Conservation (phyloP, 2,329 filamentous ascomycete species). For the Beauveria sp. region DNA sequence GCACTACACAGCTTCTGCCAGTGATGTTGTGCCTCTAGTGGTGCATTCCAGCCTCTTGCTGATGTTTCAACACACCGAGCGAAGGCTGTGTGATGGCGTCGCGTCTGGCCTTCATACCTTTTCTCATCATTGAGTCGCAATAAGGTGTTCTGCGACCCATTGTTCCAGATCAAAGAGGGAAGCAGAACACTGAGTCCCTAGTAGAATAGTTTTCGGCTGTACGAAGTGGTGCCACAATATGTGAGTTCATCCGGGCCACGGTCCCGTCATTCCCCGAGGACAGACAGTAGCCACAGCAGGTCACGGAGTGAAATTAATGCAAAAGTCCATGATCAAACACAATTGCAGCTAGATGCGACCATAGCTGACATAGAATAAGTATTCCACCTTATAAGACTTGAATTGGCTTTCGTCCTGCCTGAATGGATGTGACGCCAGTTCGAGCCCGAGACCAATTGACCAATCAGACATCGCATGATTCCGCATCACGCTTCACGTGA, state of each 20-base stretch:
- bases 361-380: not conserved
- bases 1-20: slow-evolving; percentile 31
- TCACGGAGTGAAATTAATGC: not conserved
- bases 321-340: not conserved
- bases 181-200: not conserved
- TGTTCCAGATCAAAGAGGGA: slow-evolving; percentile 13
- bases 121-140: too few relatives aligned
- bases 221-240: slow-evolving; percentile 1
- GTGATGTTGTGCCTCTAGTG: slow-evolving; percentile 26
- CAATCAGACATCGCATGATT: slow-evolving; percentile 15
- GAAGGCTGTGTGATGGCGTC: slow-evolving; percentile 21
- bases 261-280: slow-evolving; percentile 5
- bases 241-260: not conserved
- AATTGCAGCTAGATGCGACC: not conserved
- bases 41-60: slow-evolving; percentile 25
- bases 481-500: slow-evolving; percentile 15
- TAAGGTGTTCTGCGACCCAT: too few relatives aligned
- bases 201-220: not conserved
- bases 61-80: too few relatives aligned
- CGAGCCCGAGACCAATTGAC: slow-evolving; percentile 8
- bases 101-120: slow-evolving; percentile 13
- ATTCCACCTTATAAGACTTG: not conserved
- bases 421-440: not conserved
- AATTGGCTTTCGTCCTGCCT: not conserved
- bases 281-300: not conserved